Evolutionary conservation across 2,329 filamentous ascomycete genomes (phyloP), one percentile per base, ranked within the genome.

Genomic region (Fusarium staphyleae): DNA sequence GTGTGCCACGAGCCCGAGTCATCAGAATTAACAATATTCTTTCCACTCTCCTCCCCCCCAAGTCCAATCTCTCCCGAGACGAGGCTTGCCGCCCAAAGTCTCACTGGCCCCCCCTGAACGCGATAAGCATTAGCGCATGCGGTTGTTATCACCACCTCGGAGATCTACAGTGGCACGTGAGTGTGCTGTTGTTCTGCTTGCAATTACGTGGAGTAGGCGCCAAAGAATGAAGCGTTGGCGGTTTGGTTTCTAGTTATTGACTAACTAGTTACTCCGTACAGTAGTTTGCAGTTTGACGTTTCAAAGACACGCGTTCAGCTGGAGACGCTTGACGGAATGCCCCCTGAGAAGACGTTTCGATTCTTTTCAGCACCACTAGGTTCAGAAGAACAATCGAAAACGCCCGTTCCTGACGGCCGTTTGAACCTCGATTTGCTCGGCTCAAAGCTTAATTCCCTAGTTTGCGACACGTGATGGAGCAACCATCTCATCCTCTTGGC

Each of bases 141-240:
- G 16, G 60, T 32, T 28, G n/a, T 22, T 41, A 14, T 50, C 47
- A 33, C 39, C 26, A 3, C 29, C n/a, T n/a, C 24, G 13, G 12
- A 57, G 53, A 62, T 62, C 58, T 46, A 57, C 34, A 46, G 41
- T 45, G 39, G 39, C 36, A 49, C 52, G 36, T 22, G 26, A 46
- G 41, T 29, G 26, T 29, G 26, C 30, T 55, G 13, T 5, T 10
- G 28, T 12, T 30, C 13, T 4, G 4, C 11, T 53, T 39, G 34
- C 43, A 39, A 14, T 5, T 30, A 62, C 53, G 57, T 61, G 58
- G 58, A 61, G 57, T 43, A 47, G 50, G 54, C 57, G 57, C 48
- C 35, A 54, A 61, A 58, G 29, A 15, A 58, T 46, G 35, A 61
- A 62, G 48, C 57, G 55, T 61, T 42, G 15, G 15, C 28, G 34